phyloP scores from a whole-genome alignment of 1,284 basidiomycete genomes.

The Veloporphyrellus conicus region DNA sequence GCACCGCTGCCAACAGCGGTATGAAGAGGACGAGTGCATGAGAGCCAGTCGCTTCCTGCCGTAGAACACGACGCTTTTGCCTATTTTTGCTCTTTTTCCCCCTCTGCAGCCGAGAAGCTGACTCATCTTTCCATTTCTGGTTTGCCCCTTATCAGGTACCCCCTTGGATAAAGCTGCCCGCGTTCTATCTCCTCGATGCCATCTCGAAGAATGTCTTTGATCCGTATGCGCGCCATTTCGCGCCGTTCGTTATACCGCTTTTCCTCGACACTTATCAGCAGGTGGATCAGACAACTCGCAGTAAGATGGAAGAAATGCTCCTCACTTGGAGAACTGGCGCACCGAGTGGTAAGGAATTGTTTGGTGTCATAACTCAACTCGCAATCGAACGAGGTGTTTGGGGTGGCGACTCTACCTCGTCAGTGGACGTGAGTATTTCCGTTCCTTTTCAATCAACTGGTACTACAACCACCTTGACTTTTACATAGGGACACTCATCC shows the following conservation, averaged over 20 bases:
- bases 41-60: constrained; percentile 22
- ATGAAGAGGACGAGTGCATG: constrained; percentile 32
- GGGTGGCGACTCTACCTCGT: constrained; percentile 51
- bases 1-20: constrained; percentile 34
- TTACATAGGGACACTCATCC: constrained; percentile 32
- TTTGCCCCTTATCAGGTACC: constrained; percentile 60
- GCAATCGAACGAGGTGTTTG: constrained; percentile 76
- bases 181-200: constrained; percentile 93
- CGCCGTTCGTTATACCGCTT: constrained; percentile 69
- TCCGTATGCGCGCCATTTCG: constrained; percentile 81
- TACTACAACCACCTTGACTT: not conserved
- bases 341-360: constrained; percentile 76
- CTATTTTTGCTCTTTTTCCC: constrained; percentile 24
- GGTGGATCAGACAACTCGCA: constrained; percentile 78
- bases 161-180: constrained; percentile 87
- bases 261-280: constrained; percentile 82
- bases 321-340: constrained; percentile 87
- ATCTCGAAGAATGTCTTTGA: constrained; percentile 93
- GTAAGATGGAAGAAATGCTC: constrained; percentile 96
- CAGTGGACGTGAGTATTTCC: constrained; percentile 30
- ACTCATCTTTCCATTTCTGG: constrained; percentile 50
- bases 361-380: constrained; percentile 68
- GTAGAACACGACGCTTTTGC: constrained; percentile 24
- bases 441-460: not conserved
- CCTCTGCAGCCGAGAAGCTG: constrained; percentile 45